A percentile compares a stretch with the other conserved stretches of the same genome.
These are phyloP conservation scores for Ciborinia camelliae DNA, from an alignment of 2,329 filamentous ascomycete genomes.

Conservation along the genomic window DNA sequence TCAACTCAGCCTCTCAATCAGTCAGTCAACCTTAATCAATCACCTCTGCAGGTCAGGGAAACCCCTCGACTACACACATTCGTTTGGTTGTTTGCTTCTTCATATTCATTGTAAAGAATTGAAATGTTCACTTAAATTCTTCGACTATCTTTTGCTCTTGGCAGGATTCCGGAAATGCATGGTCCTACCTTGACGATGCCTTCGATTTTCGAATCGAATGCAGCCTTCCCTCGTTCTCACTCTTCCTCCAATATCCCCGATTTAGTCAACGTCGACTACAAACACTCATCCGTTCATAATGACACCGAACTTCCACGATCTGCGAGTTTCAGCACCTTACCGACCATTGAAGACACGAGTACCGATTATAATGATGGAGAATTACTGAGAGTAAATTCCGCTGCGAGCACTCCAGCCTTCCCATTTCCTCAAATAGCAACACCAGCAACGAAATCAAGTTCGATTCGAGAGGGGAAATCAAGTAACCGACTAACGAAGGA, in stretches of 20 bases:
- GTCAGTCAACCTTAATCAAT: not conserved
- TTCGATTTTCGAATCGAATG: conserved; percentile 30
- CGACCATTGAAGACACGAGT: conserved; percentile 36
- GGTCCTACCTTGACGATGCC: conserved; percentile 36
- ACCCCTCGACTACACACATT: conserved; percentile 9
- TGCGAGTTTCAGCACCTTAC: conserved; percentile 57
- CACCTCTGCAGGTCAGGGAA: conserved; percentile 18
- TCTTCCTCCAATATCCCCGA: conserved; percentile 37
- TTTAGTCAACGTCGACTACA: conserved; percentile 32
- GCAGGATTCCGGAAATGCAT: conserved; percentile 33
- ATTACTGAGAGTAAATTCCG: conserved; percentile 23
- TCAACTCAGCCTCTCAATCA: conserved; percentile 16
- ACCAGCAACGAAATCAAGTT: conserved; percentile 20
- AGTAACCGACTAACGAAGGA: conserved; percentile 29
- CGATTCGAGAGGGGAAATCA: conserved; percentile 24
- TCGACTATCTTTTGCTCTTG: conserved; percentile 17
- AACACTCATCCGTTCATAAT: conserved; percentile 22
- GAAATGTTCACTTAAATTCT: conserved; percentile 20
- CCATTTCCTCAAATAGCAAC: conserved; percentile 1
- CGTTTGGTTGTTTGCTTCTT: conserved; percentile 11
- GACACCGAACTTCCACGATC: conserved; percentile 46
- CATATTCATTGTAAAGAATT: not conserved
- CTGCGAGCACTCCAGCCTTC: conserved; percentile 23
- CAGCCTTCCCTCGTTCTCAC: conserved; percentile 35
- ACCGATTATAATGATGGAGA: conserved; percentile 26